These are phyloP conservation scores for Penicillium angulare DNA, from an alignment of 495 filamentous ascomycete genomes.

Conservation along the genomic window DNA sequence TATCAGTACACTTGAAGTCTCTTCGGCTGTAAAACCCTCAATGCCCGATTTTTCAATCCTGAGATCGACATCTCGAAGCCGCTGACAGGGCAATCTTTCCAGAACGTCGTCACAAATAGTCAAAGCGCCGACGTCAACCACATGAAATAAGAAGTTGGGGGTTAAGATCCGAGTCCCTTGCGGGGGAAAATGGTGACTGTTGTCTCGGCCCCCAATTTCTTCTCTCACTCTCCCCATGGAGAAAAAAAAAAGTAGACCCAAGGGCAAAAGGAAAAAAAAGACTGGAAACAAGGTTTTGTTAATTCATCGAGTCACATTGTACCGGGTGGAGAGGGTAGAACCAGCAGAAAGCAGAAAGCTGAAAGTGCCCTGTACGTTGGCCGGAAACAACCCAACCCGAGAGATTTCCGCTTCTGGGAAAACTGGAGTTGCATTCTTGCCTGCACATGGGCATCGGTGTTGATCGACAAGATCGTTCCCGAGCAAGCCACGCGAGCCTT, in stretches of 20 bases:
- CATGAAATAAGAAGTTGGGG: slow-evolving; percentile 7
- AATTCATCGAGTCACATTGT: slow-evolving; percentile 10
- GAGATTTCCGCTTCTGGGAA: background rate
- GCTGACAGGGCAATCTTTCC: slow-evolving; percentile 10
- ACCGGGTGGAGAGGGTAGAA: slow-evolving; percentile 9
- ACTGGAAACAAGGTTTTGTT: slow-evolving; percentile 10
- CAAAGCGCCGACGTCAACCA: slow-evolving; percentile 14
- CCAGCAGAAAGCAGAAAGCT: no score
- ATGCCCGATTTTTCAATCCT: background rate
- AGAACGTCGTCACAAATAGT: slow-evolving; percentile 15
- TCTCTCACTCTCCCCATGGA: slow-evolving; percentile 6
- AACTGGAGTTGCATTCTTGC: slow-evolving; percentile 13
- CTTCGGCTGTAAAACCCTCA: slow-evolving; percentile 7
- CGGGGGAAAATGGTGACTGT: background rate
- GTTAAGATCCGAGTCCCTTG: slow-evolving; percentile 7
- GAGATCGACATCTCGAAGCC: slow-evolving; percentile 3
- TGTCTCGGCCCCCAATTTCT: background rate
- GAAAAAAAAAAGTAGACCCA: background rate
- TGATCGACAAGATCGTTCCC: slow-evolving; percentile 20
- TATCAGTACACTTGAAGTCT: background rate
- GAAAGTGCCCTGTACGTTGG: no score
- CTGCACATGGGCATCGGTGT: slow-evolving; percentile 20
- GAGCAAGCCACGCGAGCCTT: slow-evolving; percentile 20
- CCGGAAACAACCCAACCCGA: slow-evolving; percentile 20
- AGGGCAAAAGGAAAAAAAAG: background rate